Conservation (phyloP, 805 yeast genomes). For the Ogataea parapolymorpha region DNA sequence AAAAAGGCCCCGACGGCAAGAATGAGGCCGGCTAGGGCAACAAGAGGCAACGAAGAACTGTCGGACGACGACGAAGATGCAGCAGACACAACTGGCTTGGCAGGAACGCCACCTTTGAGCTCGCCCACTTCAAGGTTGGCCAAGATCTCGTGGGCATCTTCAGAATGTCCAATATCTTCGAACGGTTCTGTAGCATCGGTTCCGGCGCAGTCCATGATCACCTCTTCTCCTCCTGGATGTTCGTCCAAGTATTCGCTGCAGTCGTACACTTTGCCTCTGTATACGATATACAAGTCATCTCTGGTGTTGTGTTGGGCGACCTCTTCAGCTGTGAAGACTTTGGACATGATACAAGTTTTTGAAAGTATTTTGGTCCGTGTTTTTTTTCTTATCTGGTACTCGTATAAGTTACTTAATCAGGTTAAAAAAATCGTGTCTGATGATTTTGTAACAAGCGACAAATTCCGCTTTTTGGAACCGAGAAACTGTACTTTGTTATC, state of each 20-base stretch:
- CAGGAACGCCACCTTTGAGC: constrained; percentile 62
- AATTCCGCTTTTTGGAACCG: not conserved
- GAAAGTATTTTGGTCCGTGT: constrained; percentile 3
- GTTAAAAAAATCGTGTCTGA: constrained; percentile 2
- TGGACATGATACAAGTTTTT: constrained; percentile 37
- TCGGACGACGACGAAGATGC: constrained; percentile 13
- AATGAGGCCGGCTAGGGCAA: constrained; percentile 36
- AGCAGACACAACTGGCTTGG: constrained; percentile 34
- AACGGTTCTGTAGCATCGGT: constrained; percentile 69
- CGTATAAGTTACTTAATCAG: constrained; percentile 11
- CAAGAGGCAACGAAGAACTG: constrained; percentile 21
- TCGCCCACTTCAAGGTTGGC: constrained; percentile 70
- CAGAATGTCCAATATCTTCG: constrained; percentile 94
- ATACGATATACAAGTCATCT: constrained; percentile 80
- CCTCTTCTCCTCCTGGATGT: constrained; percentile 77
- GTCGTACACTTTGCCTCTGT: constrained; percentile 78
- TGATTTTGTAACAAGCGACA: not conserved
- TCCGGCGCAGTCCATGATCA: constrained; percentile 78
- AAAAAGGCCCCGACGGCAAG: constrained; percentile 45
- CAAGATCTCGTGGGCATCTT: constrained; percentile 83
- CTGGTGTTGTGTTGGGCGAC: constrained; percentile 69
- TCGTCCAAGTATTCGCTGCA: constrained; percentile 64
- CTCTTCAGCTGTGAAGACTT: constrained; percentile 60
- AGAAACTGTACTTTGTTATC: too few relatives aligned
- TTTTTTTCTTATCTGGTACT: constrained; percentile 8